Conservation (phyloP, 257 asterid species). For the Voacanga thouarsii region DNA sequence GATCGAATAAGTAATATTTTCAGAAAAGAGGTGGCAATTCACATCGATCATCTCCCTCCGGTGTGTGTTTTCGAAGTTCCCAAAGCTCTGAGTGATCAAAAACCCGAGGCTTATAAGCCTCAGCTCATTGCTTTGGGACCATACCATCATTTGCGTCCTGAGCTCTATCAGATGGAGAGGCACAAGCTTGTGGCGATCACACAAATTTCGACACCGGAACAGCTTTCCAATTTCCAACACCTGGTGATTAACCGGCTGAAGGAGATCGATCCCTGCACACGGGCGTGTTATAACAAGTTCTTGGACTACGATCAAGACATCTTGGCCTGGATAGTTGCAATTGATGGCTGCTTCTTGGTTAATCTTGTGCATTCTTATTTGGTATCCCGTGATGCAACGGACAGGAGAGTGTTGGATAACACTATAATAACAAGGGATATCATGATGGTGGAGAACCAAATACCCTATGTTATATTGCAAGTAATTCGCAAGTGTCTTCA, state of each 20-base stretch:
- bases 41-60: conserved; percentile 31
- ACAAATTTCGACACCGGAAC: conserved; percentile 19
- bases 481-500: conserved; percentile 18
- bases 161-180: conserved; percentile 39
- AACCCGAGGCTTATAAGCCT: conserved; percentile 47
- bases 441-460: conserved; percentile 47
- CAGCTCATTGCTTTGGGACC: conserved; percentile 44
- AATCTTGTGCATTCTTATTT: conserved; percentile 12
- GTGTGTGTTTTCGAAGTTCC: conserved; percentile 41
- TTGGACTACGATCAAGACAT: conserved; percentile 37
- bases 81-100: conserved; percentile 18
- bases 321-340: conserved; percentile 41
- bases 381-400: not conserved
- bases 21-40: conserved; percentile 17
- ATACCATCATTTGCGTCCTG: conserved; percentile 46
- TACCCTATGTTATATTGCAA: conserved; percentile 27
- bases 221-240: conserved; percentile 17
- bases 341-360: conserved; percentile 44
- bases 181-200: conserved; percentile 37
- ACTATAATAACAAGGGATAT: conserved; percentile 28
- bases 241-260: conserved; percentile 26
- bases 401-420: conserved; percentile 13
- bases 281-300: conserved; percentile 42
- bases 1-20: conserved; percentile 26
- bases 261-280: conserved; percentile 26